Evolutionary conservation across 768 basidiomycete species (phyloP).

Genomic region (Tylopilus sp.): DNA sequence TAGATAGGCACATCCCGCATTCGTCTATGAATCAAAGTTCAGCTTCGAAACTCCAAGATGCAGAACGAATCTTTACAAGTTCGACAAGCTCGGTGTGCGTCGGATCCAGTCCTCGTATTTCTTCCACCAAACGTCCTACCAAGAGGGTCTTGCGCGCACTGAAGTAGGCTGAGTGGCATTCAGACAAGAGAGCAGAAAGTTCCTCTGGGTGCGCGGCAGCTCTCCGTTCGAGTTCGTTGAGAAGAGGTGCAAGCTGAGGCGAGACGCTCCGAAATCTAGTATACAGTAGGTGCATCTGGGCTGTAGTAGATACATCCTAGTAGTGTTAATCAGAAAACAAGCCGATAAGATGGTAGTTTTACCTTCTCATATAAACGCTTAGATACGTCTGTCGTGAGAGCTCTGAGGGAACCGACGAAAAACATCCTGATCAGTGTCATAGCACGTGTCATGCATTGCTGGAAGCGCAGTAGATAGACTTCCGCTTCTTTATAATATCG

Average conservation of each 20-base stretch:
- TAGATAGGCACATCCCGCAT: conserved; percentile 88
- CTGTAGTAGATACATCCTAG: conserved; percentile 75
- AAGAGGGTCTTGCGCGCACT: conserved; percentile 68
- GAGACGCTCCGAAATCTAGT: conserved; percentile 80
- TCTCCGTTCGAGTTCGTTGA: conserved; percentile 83
- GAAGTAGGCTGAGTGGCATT: conserved; percentile 89
- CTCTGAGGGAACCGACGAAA: conserved; percentile 81
- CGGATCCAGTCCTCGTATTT: conserved; percentile 82
- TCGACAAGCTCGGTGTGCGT: conserved; percentile 80
- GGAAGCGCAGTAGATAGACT: conserved; percentile 92
- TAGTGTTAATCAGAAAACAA: not conserved
- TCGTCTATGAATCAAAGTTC: conserved; percentile 51
- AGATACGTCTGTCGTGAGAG: conserved; percentile 73
- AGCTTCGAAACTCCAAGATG: not conserved
- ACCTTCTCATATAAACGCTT: conserved; percentile 77
- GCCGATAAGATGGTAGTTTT: not conserved
- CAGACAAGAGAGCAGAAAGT: conserved; percentile 69
- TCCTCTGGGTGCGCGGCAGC: conserved; percentile 80
- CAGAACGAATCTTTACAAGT: conserved; percentile 49
- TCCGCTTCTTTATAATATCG: conserved; percentile 91
- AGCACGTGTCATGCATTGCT: conserved; percentile 95
- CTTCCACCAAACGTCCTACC: conserved; percentile 68
- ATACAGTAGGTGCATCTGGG: conserved; percentile 83
- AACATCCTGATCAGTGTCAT: conserved; percentile 99
- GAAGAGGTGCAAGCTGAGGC: conserved; percentile 66